Percentiles rank a stretch among this genome's conserved stretches.
These are phyloP conservation scores for Hygrophoropsis aurantiaca DNA, from an alignment of 768 basidiomycete species.

Conservation along the genomic window DNA sequence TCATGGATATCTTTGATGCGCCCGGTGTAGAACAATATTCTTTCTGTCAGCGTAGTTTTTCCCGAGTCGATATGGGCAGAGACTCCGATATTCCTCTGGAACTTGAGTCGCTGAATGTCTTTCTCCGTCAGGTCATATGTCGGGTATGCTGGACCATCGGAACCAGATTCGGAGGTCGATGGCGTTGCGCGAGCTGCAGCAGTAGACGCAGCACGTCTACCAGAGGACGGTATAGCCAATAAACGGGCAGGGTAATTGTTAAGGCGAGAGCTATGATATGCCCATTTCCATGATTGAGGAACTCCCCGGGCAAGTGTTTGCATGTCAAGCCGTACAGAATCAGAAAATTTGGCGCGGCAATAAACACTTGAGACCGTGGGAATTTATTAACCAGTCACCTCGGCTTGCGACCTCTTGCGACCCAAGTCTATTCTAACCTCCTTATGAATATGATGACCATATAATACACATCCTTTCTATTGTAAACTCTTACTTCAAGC, in stretches of 20 bases:
- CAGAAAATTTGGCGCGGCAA: too few species aligned
- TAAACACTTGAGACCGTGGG: too few species aligned
- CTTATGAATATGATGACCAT: too few species aligned
- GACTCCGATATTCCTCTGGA: constrained; percentile 94
- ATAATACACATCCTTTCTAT: too few species aligned
- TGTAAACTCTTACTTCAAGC: too few species aligned
- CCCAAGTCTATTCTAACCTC: too few species aligned
- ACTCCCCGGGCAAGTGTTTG: constrained; percentile 23
- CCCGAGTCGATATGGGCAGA: constrained; percentile 96
- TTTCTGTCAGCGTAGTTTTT: constrained; percentile 97
- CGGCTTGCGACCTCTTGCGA: too few species aligned
- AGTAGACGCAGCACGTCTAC: constrained; percentile 42
- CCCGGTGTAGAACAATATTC: constrained; percentile 94
- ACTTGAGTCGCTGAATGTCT: constrained; percentile 64
- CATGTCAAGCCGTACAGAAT: constrained; percentile 14
- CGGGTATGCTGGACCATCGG: constrained; percentile 32
- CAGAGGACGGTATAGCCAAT: not conserved
- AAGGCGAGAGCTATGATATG: constrained; percentile 15
- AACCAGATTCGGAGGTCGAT: not conserved
- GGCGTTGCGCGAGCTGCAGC: constrained; percentile 38
- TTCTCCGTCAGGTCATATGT: constrained; percentile 54
- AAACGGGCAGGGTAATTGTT: not conserved
- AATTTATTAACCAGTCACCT: too few species aligned
- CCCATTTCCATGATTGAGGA: constrained; percentile 26
- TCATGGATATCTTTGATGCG: constrained; percentile 96